A percentile compares a stretch with the other conserved stretches of the same genome.
phyloP scores from a whole-genome alignment of 108 stramenopile genomes.

The Fragilaria radians region DNA sequence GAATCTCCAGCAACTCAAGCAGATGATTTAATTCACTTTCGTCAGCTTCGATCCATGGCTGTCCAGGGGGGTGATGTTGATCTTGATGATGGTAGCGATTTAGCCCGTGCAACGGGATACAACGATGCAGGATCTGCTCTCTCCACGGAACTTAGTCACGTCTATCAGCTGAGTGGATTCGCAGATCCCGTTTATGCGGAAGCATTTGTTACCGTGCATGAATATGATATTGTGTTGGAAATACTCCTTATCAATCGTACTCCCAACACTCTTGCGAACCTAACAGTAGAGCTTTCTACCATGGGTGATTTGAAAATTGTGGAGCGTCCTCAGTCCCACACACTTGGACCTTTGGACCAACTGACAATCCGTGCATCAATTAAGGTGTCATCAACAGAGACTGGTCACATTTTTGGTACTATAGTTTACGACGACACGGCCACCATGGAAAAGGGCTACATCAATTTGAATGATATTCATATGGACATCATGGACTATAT shows the following conservation, averaged over 20 bases:
- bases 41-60: constrained; percentile 88
- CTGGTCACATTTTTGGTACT: constrained; percentile 99
- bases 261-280: constrained; percentile 90
- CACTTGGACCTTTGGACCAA: constrained; percentile 94
- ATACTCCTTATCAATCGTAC: constrained; percentile 98
- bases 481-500: constrained; percentile 99
- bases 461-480: constrained; percentile 98
- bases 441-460: constrained; percentile 89
- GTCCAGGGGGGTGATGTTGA: constrained; percentile 90
- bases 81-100: constrained; percentile 96
- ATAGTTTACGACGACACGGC: constrained; percentile 95
- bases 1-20: constrained; percentile 60
- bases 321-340: constrained; percentile 93
- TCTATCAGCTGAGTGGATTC: constrained; percentile 96
- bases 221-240: constrained; percentile 98
- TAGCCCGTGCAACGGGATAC: constrained; percentile 91
- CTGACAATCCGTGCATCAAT: constrained; percentile 92
- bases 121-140: constrained; percentile 34
- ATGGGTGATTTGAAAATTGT: constrained; percentile 99
- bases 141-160: constrained; percentile 74
- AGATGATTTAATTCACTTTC: constrained; percentile 98
- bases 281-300: constrained; percentile 95
- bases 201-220: constrained; percentile 96
- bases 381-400: constrained; percentile 98
- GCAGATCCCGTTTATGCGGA: constrained; percentile 99